Evolutionary conservation across 352 stramenopile genomes (phyloP), one percentile per base, ranked within the genome.

Genomic region (Phytopythium oedochilum): DNA sequence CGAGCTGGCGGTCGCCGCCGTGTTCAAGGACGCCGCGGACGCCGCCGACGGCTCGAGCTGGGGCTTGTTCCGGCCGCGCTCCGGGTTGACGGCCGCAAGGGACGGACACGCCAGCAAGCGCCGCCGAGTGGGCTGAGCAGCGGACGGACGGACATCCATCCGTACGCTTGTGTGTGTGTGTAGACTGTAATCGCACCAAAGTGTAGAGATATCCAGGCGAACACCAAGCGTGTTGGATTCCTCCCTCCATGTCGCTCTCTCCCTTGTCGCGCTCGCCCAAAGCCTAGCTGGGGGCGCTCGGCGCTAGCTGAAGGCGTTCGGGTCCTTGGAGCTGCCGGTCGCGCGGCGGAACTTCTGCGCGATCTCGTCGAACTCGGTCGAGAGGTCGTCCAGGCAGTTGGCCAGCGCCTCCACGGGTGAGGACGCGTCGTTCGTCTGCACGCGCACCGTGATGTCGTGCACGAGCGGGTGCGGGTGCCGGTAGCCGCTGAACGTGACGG

Each of bases 401-500:
- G 75, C 78, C 32, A 94, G 69, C 48, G 83, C 81, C 58, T 94
- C 78, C 32, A 94, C 81, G 26, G 83, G 83, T 47, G 81, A 89
- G 47, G 81, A 92, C 63, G 81, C 76, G 68, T 94, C 80, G 54
- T 89, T 89, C 22, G 86, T 96, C 71, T 93, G 94, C 61, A 99
- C 92, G 63, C 97, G 97, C 53, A 99, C 78, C 49, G 88, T 85
- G 58, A 98, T 97, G 63, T 97, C 94, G 69, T 98, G 89, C 57
- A 98, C 88, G 11, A 99, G 77, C 53, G 97, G 97, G 70, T 99
- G 97, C 26, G 97, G 96, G 72, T 98, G 89, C 59, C 94, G 88
- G 73, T 99, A 99, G 46, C 96, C 97, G 42, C 89, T 94, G 73
- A 97, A 97, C 44, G 80, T 94, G 60, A 97, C 85, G 68, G 92